Percentiles rank a stretch among this genome's conserved stretches.
These are phyloP conservation scores for Beauveria bassiana DNA, from an alignment of 2,329 filamentous ascomycete genomes.

Conservation along the genomic window DNA sequence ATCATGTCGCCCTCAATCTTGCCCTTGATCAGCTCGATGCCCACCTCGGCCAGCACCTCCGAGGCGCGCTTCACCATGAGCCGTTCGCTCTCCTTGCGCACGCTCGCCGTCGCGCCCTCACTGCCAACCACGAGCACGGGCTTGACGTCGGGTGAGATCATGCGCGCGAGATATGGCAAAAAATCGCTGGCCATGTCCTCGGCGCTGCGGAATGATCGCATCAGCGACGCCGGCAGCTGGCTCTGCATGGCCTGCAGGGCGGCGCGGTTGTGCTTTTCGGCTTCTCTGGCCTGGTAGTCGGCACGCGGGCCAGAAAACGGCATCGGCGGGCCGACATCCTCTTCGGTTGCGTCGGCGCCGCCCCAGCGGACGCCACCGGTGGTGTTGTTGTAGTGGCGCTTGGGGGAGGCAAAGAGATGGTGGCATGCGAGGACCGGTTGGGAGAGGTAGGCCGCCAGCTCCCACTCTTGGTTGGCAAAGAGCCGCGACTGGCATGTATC, in stretches of 20 bases:
- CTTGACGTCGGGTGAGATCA: conserved; percentile 84
- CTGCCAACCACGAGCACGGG: conserved; percentile 75
- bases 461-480: conserved; percentile 85
- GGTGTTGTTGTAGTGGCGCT: conserved; percentile 35
- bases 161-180: conserved; percentile 73
- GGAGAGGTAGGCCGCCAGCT: conserved; percentile 78
- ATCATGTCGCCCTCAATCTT: conserved; percentile 64
- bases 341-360: conserved; percentile 33
- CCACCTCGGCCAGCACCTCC: conserved; percentile 72
- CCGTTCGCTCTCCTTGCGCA: conserved; percentile 80
- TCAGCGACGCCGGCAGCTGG: conserved; percentile 62
- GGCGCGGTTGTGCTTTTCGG: conserved; percentile 68
- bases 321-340: conserved; percentile 44
- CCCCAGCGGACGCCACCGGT: conserved; percentile 38
- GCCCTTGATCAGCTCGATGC: conserved; percentile 72
- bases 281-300: conserved; percentile 73
- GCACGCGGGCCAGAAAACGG: conserved; percentile 80
- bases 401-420: conserved; percentile 74
- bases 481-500: conserved; percentile 73
- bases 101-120: conserved; percentile 65
- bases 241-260: conserved; percentile 67
- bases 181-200: conserved; percentile 75
- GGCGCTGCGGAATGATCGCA: conserved; percentile 69
- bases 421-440: conserved; percentile 87
- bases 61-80: conserved; percentile 72